Base-by-base conservation (phyloP, 345 rosid genomes). In the Acer campestre region DNA sequence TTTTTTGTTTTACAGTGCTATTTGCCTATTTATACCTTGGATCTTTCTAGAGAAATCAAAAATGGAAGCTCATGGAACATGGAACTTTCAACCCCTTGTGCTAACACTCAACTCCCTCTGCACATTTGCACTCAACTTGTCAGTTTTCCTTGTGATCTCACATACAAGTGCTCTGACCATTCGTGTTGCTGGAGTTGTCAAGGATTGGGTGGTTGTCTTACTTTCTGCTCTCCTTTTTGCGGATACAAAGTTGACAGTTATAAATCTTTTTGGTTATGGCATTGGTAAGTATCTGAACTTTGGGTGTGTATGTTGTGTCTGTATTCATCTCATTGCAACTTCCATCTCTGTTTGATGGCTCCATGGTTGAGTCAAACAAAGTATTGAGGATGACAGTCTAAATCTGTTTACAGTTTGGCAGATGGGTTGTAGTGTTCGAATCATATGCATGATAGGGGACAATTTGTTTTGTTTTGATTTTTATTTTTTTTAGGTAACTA, bases 171-270 rank as follows among this genome's bases (percentile, higher is more conserved):
- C 99, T 78, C 89, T 95, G 78, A 95, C 98, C 78, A 95, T 95
- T 78, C 97, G 99, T 61, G 99, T 95, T 46, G 98, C 99, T 83
- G 99, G 99, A 58, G 98, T 95, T 75, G 97, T 95, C 86, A 95
- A 95, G 90, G 99, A 95, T 76, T 95, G 99, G 99, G 94, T 95
- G 71, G 99, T 95, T 73, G 99, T 95, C 76, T 81, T 93, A 84
- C 80, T 95, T 65, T 95, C 99, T 71, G 97, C 99, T 51, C 87
- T 92, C 79, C 89, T 93, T 44, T 95, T 95, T 77, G 98, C 97
- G 0, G 99, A 95, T 75, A 92, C 97, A 31, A 92, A 95, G 84
- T 89, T 95, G 75, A 95, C 98, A n/a, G 1, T 91, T 71, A 88
- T 95, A 78, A 95, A 95, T 84, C 88, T 93, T 48, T 85, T 90